A percentile compares a stretch with the other conserved stretches of the same genome.
These are phyloP conservation scores for Fusarium phyllophilum DNA, from an alignment of 2,329 filamentous ascomycete genomes.

Conservation along the genomic window DNA sequence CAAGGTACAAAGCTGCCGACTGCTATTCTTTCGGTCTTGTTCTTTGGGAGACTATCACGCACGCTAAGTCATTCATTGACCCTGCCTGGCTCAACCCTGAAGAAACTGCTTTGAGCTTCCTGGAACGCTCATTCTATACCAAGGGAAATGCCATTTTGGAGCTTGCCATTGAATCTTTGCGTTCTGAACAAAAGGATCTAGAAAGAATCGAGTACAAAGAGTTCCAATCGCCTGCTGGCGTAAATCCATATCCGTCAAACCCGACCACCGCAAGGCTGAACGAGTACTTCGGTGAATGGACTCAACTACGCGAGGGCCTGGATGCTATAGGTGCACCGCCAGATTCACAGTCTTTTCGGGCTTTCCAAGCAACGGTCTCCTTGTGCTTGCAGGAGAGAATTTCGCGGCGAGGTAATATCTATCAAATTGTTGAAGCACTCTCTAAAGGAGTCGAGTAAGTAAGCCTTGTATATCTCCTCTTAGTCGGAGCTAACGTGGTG, in stretches of 20 bases:
- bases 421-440: not conserved
- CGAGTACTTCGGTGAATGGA: not conserved
- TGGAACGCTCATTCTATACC: not conserved
- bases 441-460: not conserved
- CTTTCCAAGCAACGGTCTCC: not conserved
- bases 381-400: not conserved
- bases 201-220: not conserved
- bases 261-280: not conserved
- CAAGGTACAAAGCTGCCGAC: not conserved
- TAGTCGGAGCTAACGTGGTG: not conserved
- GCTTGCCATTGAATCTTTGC: not conserved
- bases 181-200: not conserved
- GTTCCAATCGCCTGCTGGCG: not conserved
- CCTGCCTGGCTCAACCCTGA: not conserved
- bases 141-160: not conserved
- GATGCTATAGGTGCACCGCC: not conserved
- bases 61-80: not conserved
- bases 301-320: not conserved
- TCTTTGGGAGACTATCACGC: slow-evolving; percentile 6
- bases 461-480: not conserved
- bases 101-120: not conserved
- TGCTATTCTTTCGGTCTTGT: slow-evolving; percentile 8
- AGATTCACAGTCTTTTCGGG: not conserved
- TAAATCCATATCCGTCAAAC: not conserved
- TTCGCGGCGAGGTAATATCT: not conserved